A percentile compares a stretch with the other conserved stretches of the same genome.
Evolutionary conservation across 306 rosid species (phyloP).

Genomic region (Nissolia schottii): DNA sequence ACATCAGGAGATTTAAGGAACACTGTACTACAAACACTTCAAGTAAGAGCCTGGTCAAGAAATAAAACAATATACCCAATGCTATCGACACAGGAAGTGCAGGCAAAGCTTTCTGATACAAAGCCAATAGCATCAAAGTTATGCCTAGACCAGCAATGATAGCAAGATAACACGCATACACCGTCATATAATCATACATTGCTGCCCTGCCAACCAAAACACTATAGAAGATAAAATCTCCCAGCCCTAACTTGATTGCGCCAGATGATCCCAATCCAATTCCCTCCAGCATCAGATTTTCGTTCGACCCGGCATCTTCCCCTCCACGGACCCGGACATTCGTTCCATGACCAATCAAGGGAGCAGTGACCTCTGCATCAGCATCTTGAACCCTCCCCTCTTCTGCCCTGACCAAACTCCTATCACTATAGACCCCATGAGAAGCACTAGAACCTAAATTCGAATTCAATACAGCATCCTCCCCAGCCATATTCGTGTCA

Average conservation of each 20-base stretch:
- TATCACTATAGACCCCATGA: background rate
- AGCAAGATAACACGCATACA: constrained; percentile 95
- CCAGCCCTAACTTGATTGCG: constrained; percentile 90
- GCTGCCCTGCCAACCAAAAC: constrained; percentile 98
- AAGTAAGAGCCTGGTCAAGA: constrained; percentile 78
- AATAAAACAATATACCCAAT: constrained; percentile 75
- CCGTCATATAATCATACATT: constrained; percentile 94
- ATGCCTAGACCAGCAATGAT: constrained; percentile 93
- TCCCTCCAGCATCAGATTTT: constrained; percentile 67
- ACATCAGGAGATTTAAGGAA: constrained; percentile 86
- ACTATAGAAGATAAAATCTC: constrained; percentile 94
- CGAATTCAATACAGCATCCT: constrained; percentile 13
- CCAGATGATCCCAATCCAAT: constrained; percentile 90
- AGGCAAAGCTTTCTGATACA: constrained; percentile 91
- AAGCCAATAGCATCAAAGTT: constrained; percentile 80
- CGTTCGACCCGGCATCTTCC: constrained; percentile 35
- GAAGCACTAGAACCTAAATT: constrained; percentile 25
- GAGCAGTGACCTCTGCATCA: constrained; percentile 45
- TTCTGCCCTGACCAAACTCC: constrained; percentile 45
- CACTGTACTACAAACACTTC: constrained; percentile 83
- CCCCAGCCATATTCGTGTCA: constrained; percentile 17
- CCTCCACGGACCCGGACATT: constrained; percentile 23
- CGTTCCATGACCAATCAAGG: constrained; percentile 48
- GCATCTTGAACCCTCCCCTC: constrained; percentile 50
- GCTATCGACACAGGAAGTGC: constrained; percentile 88